These are phyloP conservation scores for Calonectria ilicicola DNA, from an alignment of 2,329 filamentous ascomycete genomes.

Conservation along the genomic window DNA sequence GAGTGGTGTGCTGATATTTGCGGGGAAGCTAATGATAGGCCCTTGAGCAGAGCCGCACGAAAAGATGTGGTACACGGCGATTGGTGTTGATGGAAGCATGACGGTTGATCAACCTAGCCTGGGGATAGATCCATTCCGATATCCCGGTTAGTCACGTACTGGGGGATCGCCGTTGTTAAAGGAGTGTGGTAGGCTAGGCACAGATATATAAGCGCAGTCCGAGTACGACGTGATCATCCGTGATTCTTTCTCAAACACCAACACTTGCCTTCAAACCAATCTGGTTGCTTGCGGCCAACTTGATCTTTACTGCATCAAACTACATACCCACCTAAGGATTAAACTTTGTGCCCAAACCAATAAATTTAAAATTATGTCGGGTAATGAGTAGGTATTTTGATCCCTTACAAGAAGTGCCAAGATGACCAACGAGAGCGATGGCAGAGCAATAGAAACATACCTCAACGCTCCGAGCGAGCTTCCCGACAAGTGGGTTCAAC, in stretches of 20 bases:
- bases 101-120: conserved; percentile 30
- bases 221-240: background rate
- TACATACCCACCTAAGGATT: background rate
- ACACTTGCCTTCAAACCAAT: background rate
- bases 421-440: conserved; percentile 19
- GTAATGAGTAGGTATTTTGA: conserved; percentile 3
- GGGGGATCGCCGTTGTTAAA: conserved; percentile 10
- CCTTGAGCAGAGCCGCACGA: conserved; percentile 37
- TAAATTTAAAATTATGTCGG: conserved; percentile 2
- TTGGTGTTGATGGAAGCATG: conserved; percentile 37
- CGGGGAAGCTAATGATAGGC: conserved; percentile 18
- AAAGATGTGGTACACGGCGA: conserved; percentile 43
- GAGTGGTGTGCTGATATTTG: conserved; percentile 33
- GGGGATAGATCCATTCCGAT: conserved; percentile 20
- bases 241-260: background rate
- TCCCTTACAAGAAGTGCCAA: background rate
- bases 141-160: conserved; percentile 17
- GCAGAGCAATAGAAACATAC: conserved; percentile 16
- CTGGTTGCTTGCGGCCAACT: background rate
- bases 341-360: background rate
- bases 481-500: conserved; percentile 24
- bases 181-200: background rate
- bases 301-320: background rate
- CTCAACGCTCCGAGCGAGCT: conserved; percentile 19
- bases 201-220: conserved; percentile 19